Evolutionary conservation across 2,329 filamentous ascomycete genomes (phyloP), one percentile per base, ranked within the genome.

Genomic region (Helminthosporium solani): DNA sequence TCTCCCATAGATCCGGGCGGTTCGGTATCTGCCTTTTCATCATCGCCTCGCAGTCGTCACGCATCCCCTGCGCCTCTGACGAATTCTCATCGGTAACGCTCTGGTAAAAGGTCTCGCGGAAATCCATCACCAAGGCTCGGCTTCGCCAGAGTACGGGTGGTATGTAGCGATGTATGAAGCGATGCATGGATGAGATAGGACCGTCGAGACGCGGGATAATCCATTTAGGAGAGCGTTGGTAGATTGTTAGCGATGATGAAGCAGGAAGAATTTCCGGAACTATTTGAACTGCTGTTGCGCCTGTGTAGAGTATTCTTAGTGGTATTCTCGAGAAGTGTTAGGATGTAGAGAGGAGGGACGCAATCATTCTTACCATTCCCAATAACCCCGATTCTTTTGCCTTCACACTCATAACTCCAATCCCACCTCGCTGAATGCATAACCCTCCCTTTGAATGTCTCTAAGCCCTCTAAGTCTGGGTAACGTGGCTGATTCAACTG

Each of bases 341-440:
- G n/a, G 12, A 15, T 18, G 25, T 11, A 15, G 16, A 21, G 33
- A n/a, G 11, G 36, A 33, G 3, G 35, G 23, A 3, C 6, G n/a
- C 27, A 23, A 23, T 33, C 16, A 19, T 7, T 47, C 61, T 25
- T 54, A 75, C 78, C 80, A 57, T 81, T 84, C 2, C 82, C 81
- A 30, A 85, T 77, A n/a, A 84, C 64, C 0, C 75, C 81, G 33
- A 84, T 74, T 40, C 73, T 75, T 67, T 83, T 83, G 7, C 71
- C 77, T 23, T 67, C 61, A n/a, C 81, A 55, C 40, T 76, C 72
- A 50, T 80, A 81, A 34, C 72, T 78, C 78, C 79, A 82, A 49
- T 83, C 79, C 79, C 80, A 83, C n/a, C 79, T 63, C 3, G 80
- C 78, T 2, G 75, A 78, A 50, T 83, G 80, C 71, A 78, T 80